Base-by-base conservation (phyloP, 2,329 filamentous ascomycete species). In the Aspergillus sp. region DNA sequence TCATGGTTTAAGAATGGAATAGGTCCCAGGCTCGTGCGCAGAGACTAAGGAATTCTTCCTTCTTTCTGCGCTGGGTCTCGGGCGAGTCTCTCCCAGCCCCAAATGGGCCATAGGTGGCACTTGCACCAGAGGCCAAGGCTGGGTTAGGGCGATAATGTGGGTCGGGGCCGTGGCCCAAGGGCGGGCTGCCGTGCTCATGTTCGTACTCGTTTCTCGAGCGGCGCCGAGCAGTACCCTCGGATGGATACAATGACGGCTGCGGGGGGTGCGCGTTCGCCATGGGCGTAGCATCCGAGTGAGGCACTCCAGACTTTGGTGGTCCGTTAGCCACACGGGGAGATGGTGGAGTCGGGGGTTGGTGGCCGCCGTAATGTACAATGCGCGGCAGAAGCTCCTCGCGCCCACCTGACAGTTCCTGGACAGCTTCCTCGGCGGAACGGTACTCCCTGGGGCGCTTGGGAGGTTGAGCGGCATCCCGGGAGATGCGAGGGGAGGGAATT, bases 21-120 rank as follows among this genome's bases (percentile, higher is more conserved):
- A 99, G 78, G 79, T 99, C 95, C 95, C 95, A 99, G 8, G 95
- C 95, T 71, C 91, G 84, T 67, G 91, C 88, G 74, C 94, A 97
- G 53, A 98, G 80, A 58, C 85, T 82, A 65, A 99, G 81, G 72
- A 99, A 99, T 75, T 96, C 92, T 47, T 96, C 92, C 73, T 92
- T 92, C 86, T 98, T 98, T 71, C 86, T 88, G 68, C 86, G 84
- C 74, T 91, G 89, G 5, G 88, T 91, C 68, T 95, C 92, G 7
- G 91, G 92, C 66, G 88, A 93, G 71, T 95, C 92, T 62, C 91
- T 83, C 39, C 90, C 91, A 58, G 90, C 90, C 38, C 90, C 90
- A 70, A 95, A 95, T 1, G 90, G 90, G 7, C 90, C 88, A 58
- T 84, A 75, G 3, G 84, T 56, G n/a, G 71, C 39, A 39, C 65